phyloP scores from a whole-genome alignment of 441 rosid genomes.

The Gossypium davidsonii region DNA sequence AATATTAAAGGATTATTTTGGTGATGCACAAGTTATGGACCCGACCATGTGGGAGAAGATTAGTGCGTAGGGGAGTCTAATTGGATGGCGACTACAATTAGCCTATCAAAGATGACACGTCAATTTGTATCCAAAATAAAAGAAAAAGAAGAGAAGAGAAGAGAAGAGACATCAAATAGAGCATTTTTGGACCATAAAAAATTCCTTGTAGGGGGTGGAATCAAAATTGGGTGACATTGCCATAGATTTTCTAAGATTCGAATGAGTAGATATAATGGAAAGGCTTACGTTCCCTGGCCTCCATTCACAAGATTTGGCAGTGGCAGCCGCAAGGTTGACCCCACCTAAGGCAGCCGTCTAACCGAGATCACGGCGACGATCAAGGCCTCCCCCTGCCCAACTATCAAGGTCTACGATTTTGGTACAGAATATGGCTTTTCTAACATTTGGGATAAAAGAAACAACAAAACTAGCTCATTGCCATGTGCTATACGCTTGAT shows the following conservation, averaged over 20 bases:
- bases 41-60: conserved; percentile 21
- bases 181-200: neutral
- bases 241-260: conserved; percentile 1
- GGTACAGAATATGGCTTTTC: neutral
- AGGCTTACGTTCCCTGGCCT: too few species aligned
- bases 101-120: neutral
- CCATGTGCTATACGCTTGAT: neutral
- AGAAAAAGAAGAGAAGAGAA: too few species aligned
- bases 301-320: neutral
- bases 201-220: neutral
- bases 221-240: neutral
- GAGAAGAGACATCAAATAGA: neutral
- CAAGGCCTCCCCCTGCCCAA: neutral
- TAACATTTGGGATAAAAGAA: neutral
- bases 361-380: conserved; percentile 9
- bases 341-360: neutral
- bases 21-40: neutral
- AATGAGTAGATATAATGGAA: neutral
- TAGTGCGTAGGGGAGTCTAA: conserved; percentile 9
- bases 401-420: neutral
- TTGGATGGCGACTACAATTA: neutral
- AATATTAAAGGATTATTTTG: neutral
- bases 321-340: neutral
- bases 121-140: neutral
- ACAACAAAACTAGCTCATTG: neutral